Conservation (phyloP, 805 yeast genomes). For the Zygosaccharomyces bisporus region DNA sequence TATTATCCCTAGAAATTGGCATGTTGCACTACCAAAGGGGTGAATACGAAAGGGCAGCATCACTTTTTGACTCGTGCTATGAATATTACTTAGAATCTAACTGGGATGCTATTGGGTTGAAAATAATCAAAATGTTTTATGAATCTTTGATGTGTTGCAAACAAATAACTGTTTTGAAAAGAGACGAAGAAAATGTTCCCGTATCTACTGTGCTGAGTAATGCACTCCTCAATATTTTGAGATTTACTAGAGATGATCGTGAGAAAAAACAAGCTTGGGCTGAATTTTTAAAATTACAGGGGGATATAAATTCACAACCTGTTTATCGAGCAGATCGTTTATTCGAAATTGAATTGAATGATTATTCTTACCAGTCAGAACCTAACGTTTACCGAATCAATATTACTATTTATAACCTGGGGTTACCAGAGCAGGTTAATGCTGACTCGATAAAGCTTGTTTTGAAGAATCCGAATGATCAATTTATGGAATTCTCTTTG, state of each 20-base stretch:
- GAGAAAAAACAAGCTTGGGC: conserved; percentile 29
- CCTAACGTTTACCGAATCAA: conserved; percentile 25
- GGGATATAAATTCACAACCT: conserved; percentile 12
- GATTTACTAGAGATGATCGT: conserved; percentile 15
- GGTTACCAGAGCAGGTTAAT: conserved; percentile 18
- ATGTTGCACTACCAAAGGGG: conserved; percentile 55
- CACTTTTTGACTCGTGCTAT: conserved; percentile 64
- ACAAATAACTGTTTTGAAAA: conserved; percentile 17
- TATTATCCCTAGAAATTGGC: conserved; percentile 76
- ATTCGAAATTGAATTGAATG: conserved; percentile 16
- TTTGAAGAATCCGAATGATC: conserved; percentile 19
- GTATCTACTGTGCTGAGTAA: conserved; percentile 28
- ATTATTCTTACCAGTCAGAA: conserved; percentile 8
- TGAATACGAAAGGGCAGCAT: conserved; percentile 57
- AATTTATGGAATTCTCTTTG: conserved; percentile 15
- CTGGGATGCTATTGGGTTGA: conserved; percentile 69
- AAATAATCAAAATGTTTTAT: conserved; percentile 62
- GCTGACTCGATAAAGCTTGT: conserved; percentile 21
- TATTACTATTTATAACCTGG: conserved; percentile 17
- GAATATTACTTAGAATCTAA: conserved; percentile 63
- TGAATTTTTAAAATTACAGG: conserved; percentile 23
- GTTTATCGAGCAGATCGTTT: conserved; percentile 27
- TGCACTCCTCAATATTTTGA: conserved; percentile 31
- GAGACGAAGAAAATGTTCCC: conserved; percentile 29
- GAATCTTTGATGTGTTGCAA: conserved; percentile 51